Evolutionary conservation across 768 basidiomycete species (phyloP), one percentile per base, ranked within the genome.

Genomic region (Naganishia vaughanmartiniae): DNA sequence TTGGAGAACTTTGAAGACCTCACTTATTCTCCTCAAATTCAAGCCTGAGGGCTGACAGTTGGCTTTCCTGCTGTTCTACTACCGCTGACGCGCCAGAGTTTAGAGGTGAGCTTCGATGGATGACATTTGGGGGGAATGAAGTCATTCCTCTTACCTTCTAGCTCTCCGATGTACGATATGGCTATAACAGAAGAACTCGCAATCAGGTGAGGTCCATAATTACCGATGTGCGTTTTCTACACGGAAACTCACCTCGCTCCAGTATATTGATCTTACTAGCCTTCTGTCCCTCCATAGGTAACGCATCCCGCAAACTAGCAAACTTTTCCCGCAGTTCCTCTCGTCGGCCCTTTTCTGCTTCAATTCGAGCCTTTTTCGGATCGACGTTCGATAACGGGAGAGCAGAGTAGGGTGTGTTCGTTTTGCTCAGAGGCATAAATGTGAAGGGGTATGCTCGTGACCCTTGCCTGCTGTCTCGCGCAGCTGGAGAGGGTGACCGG

Each of bases 311-410:
- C 83, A 95, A 88, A 70, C 89, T 87, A 76, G 89, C 87, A 83
- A 94, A 95, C 71, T 91, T 92, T 69, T 95, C 92, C 68, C 93
- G 85, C 79, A 95, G 90, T 83, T 95, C 93, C 76, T 94, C 92
- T 46, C 93, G 87, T 75, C 93, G 87, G 74, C 92, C 85, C 85
- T 94, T 90, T 54, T 71, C 70, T 21, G 70, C 66, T 24, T 67
- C 70, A 14, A 71, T 58, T n/a, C 70, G 51, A 28, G 65, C 65
- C 30, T 63, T 45, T 24, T 56, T 34, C 5, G 53, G 57, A 24
- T 51, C 48, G 21, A 51, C 48, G 24, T 51, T 51, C n/a, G 48
- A 51, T 51, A 24, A 51, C n/a, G 48, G 48, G 14, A 26, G 6
- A 51, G 6, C 12, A 26, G 24, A n/a, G 24, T 51, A n/a, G 48